These are phyloP conservation scores for Chlorella variabilis DNA, from an alignment of 163 green algal genomes.

Conservation along the genomic window DNA sequence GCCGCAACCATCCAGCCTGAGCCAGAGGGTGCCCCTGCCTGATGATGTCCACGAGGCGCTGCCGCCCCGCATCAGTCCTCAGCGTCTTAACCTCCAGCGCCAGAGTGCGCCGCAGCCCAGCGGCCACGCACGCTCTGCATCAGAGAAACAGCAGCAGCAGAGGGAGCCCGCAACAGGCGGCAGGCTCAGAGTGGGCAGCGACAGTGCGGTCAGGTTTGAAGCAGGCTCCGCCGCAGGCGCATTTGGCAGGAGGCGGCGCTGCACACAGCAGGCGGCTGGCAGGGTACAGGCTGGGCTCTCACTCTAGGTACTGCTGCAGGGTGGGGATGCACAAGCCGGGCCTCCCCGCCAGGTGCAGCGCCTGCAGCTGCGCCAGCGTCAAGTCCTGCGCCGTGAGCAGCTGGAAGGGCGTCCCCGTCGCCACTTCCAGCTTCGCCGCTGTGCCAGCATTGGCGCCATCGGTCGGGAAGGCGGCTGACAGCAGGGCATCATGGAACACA, in stretches of 20 bases:
- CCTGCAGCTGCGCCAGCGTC: conserved; percentile 27
- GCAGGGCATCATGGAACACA: conserved; percentile 32
- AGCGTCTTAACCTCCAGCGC: conserved; percentile 37
- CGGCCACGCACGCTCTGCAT: conserved; percentile 23
- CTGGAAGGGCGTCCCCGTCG: neutral
- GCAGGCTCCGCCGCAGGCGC: no score
- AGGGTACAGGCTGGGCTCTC: neutral
- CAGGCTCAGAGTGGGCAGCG: neutral
- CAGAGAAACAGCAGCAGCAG: neutral
- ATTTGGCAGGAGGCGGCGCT: no score
- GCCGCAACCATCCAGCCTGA: no score
- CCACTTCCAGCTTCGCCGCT: neutral
- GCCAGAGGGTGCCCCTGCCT: neutral
- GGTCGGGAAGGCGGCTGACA: conserved; percentile 7
- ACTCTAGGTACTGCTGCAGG: conserved; percentile 27
- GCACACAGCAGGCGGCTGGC: no score
- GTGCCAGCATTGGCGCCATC: conserved; percentile 2
- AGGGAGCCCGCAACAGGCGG: no score
- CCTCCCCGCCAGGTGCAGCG: conserved; percentile 29
- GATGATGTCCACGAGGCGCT: conserved; percentile 15
- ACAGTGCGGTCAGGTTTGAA: no score
- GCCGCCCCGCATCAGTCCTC: conserved; percentile 15
- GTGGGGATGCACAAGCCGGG: conserved; percentile 14
- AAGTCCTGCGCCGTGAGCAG: conserved; percentile 25
- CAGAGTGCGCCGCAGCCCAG: conserved; percentile 13